Percentiles rank a stretch among this genome's conserved stretches.
These are phyloP conservation scores for Suillus weaverae DNA, from an alignment of 768 basidiomycete genomes.

Conservation along the genomic window DNA sequence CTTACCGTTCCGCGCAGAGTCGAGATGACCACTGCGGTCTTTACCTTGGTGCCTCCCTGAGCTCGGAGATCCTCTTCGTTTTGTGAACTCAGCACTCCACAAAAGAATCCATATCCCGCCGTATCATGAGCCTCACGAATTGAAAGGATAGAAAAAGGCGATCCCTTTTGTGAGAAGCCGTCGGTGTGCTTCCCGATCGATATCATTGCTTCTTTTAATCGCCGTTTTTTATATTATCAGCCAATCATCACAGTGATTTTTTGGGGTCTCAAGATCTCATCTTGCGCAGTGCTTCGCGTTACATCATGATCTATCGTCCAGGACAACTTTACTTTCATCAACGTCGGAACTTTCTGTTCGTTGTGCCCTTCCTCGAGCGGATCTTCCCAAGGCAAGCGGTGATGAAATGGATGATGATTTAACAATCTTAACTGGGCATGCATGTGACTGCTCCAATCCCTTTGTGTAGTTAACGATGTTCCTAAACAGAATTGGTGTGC, in stretches of 20 bases:
- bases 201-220: too few relatives aligned
- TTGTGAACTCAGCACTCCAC: too few relatives aligned
- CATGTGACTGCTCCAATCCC: background rate
- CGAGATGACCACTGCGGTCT: too few relatives aligned
- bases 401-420: constrained; percentile 20
- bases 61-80: too few relatives aligned
- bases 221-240: too few relatives aligned
- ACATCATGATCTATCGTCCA: too few relatives aligned
- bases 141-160: background rate
- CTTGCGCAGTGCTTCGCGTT: too few relatives aligned
- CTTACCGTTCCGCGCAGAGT: background rate
- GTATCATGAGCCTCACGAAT: background rate
- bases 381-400: constrained; percentile 28
- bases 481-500: constrained; percentile 2
- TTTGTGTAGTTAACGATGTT: background rate
- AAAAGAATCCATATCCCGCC: too few relatives aligned
- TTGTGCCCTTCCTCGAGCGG: constrained; percentile 32
- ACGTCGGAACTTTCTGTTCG: background rate
- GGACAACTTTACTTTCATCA: background rate
- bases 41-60: background rate
- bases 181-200: background rate
- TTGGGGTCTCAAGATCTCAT: too few relatives aligned
- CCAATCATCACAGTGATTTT: too few relatives aligned
- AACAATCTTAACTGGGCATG: constrained; percentile 16
- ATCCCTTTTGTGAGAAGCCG: too few relatives aligned